These are phyloP conservation scores for Kluyveromyces aestuarii DNA, from an alignment of 805 yeast genomes.

Conservation along the genomic window DNA sequence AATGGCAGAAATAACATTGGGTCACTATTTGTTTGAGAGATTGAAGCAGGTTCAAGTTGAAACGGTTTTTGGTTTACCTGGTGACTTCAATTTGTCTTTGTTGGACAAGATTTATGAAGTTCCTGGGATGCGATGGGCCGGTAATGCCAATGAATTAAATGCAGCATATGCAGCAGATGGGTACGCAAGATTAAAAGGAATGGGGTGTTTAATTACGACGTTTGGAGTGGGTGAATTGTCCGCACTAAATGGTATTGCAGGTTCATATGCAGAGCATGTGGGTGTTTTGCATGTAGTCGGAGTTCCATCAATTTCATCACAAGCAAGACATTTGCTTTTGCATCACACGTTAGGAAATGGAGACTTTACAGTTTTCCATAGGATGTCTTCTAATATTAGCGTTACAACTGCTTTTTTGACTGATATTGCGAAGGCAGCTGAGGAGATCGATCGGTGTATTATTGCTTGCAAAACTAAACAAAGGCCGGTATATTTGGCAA, in stretches of 20 bases:
- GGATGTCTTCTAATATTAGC: constrained; percentile 60
- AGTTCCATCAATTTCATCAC: constrained; percentile 60
- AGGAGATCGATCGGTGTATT: constrained; percentile 57
- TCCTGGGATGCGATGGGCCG: constrained; percentile 67
- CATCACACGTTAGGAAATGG: constrained; percentile 77
- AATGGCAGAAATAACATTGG: constrained; percentile 40
- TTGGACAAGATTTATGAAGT: constrained; percentile 59
- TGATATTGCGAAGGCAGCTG: constrained; percentile 50
- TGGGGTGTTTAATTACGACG: constrained; percentile 59
- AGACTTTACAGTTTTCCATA: constrained; percentile 59
- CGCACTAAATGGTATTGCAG: constrained; percentile 69
- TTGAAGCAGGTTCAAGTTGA: constrained; percentile 48
- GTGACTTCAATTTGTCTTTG: constrained; percentile 59
- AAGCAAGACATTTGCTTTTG: constrained; percentile 51
- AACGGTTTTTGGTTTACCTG: constrained; percentile 65
- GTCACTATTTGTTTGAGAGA: constrained; percentile 63
- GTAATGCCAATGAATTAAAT: constrained; percentile 74
- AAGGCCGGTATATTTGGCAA: constrained; percentile 68
- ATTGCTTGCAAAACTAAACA: constrained; percentile 56
- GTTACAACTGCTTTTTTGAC: constrained; percentile 49
- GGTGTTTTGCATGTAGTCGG: constrained; percentile 70
- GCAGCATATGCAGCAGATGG: constrained; percentile 74
- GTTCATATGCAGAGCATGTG: constrained; percentile 72
- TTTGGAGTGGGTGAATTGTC: constrained; percentile 76
- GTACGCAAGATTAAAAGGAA: constrained; percentile 60